Evolutionary conservation across 129 eudicot genomes (phyloP).

Genomic region (Artemisia annua): DNA sequence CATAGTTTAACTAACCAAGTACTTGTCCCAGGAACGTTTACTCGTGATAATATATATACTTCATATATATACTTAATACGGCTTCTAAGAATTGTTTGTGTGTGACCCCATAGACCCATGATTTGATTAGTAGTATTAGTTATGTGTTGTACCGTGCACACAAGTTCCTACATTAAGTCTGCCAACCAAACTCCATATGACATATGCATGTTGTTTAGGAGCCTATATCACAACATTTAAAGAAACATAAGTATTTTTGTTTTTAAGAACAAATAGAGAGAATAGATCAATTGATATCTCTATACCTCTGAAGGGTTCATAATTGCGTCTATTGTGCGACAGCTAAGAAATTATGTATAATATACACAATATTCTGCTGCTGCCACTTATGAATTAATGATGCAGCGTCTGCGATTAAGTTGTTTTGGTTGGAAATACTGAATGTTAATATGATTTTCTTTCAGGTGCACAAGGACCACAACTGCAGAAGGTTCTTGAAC

Average conservation of each 20-base stretch:
- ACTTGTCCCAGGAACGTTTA: too few relatives aligned
- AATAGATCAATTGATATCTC: too few relatives aligned
- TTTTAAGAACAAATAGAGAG: too few relatives aligned
- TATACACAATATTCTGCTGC: background rate
- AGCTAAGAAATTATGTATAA: too few relatives aligned
- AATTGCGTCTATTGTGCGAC: background rate
- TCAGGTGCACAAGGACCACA: constrained; percentile 89
- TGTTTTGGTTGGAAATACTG: background rate
- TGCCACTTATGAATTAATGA: background rate
- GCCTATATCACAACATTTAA: background rate
- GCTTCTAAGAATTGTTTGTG: too few relatives aligned
- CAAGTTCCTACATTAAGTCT: background rate
- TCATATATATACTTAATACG: too few relatives aligned
- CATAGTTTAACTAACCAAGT: too few relatives aligned
- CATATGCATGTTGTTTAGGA: background rate
- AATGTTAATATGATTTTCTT: background rate
- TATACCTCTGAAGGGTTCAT: background rate
- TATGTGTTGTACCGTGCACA: background rate
- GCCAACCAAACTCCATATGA: background rate
- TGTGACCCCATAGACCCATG: too few relatives aligned
- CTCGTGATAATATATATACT: too few relatives aligned
- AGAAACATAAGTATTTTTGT: background rate
- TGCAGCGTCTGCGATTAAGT: background rate
- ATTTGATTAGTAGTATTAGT: background rate
- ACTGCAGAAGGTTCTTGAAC: constrained; percentile 77